Evolutionary conservation across 495 filamentous ascomycete species (phyloP).

Genomic region (Hypoxylon intermedium): DNA sequence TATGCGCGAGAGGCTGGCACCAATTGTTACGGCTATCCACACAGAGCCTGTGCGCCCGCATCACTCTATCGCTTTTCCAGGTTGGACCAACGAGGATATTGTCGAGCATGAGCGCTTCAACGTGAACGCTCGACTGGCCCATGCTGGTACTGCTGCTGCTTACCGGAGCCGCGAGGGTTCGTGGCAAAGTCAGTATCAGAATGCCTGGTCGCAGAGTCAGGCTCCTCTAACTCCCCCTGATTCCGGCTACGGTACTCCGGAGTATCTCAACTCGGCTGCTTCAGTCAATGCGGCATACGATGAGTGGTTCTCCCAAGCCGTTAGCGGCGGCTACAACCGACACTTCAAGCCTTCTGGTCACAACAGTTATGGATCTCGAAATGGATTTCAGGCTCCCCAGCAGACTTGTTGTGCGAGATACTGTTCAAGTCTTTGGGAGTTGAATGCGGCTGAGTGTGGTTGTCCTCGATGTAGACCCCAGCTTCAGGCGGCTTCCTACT

Average conservation of each 20-base stretch:
- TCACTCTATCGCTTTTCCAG: conserved; percentile 49
- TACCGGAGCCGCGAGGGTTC: conserved; percentile 60
- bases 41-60: conserved; percentile 58
- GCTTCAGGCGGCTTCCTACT: conserved; percentile 64
- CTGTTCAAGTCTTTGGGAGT: conserved; percentile 65
- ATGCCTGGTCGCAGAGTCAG: conserved; percentile 44
- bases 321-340: conserved; percentile 52
- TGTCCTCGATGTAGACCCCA: conserved; percentile 67
- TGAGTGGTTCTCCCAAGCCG: conserved; percentile 54
- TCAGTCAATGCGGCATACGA: conserved; percentile 53
- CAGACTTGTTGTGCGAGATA: conserved; percentile 59
- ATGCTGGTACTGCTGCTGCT: conserved; percentile 47
- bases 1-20: conserved; percentile 57
- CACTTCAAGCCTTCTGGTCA: conserved; percentile 53
- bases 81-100: conserved; percentile 61
- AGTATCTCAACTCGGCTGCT: conserved; percentile 55
- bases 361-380: conserved; percentile 41
- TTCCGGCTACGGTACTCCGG: conserved; percentile 59
- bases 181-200: conserved; percentile 44
- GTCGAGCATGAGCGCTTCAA: conserved; percentile 57
- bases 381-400: conserved; percentile 39
- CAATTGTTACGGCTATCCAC: conserved; percentile 71
- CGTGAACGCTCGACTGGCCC: conserved; percentile 55
- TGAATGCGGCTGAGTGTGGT: conserved; percentile 68
- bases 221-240: conserved; percentile 58